Conservation (phyloP, 140 eudicot species). For the Stevia rebaudiana region DNA sequence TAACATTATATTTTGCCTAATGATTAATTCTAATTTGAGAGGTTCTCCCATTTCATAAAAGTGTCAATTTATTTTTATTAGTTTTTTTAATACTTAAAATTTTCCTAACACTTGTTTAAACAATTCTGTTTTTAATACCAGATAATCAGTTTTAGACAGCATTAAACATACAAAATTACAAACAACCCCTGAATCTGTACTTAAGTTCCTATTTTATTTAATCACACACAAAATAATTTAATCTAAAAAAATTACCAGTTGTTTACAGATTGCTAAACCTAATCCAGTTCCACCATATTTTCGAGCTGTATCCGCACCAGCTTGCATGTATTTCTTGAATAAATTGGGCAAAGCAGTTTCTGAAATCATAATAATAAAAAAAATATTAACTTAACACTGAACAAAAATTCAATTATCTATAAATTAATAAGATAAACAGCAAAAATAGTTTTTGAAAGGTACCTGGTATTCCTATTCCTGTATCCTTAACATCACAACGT, state of each 20-base stretch:
- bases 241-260: conserved; percentile 49
- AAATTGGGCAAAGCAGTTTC: conserved; percentile 77
- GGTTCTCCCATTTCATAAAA: neutral
- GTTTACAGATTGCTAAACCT: conserved; percentile 96
- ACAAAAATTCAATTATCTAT: neutral
- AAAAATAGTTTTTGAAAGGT: conserved; percentile 14
- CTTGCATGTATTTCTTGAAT: conserved; percentile 95
- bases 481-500: conserved; percentile 85
- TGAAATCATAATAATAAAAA: conserved; percentile 24
- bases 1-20: neutral
- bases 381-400: neutral
- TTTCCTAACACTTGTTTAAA: neutral
- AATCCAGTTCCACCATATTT: conserved; percentile 99
- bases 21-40: neutral
- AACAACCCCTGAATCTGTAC: neutral
- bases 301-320: conserved; percentile 81
- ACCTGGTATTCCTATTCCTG: conserved; percentile 99
- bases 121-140: neutral
- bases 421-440: neutral
- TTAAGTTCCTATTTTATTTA: neutral
- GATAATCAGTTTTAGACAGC: neutral
- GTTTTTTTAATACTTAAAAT: neutral
- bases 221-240: neutral
- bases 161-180: neutral
- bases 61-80: neutral